Percentiles rank a stretch among this genome's conserved stretches.
Evolutionary conservation across 2,329 filamentous ascomycete species (phyloP).

Genomic region (Sarocladium oryzae): DNA sequence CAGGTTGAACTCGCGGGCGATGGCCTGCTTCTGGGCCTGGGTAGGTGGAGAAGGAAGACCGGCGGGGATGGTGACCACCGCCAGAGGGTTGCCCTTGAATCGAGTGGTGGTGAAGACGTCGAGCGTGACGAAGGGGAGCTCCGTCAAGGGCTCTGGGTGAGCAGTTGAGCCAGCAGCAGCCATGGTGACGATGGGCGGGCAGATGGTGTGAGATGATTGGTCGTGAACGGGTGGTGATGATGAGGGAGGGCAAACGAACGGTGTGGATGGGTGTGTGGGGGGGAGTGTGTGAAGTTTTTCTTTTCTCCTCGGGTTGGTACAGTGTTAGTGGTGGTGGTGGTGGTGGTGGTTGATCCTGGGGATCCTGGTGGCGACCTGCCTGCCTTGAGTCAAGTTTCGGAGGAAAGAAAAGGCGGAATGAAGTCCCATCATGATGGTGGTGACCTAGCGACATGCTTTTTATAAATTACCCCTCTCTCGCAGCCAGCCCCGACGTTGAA

Average conservation of each 20-base stretch:
- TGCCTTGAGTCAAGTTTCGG: slow-evolving; percentile 4
- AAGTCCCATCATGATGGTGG: too few relatives aligned
- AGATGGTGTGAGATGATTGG: slow-evolving; percentile 9
- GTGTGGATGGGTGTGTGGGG: slow-evolving; percentile 1
- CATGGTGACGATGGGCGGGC: too few relatives aligned
- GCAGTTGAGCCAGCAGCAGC: not conserved
- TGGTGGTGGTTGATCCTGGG: too few relatives aligned
- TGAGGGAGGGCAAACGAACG: too few relatives aligned
- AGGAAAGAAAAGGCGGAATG: not conserved
- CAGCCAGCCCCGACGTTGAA: not conserved
- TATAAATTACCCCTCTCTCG: slow-evolving; percentile 7
- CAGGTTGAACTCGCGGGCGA: slow-evolving; percentile 58
- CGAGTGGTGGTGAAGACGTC: slow-evolving; percentile 50
- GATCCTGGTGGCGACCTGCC: too few relatives aligned
- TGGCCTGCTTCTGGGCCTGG: slow-evolving; percentile 48
- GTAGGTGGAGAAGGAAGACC: slow-evolving; percentile 31
- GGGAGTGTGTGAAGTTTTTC: too few relatives aligned
- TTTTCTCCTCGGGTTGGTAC: too few relatives aligned
- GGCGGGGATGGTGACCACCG: slow-evolving; percentile 48
- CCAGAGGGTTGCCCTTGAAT: slow-evolving; percentile 54
- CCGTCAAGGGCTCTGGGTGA: slow-evolving; percentile 19
- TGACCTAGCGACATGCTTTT: too few relatives aligned
- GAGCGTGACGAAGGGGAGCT: slow-evolving; percentile 45
- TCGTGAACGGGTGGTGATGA: not conserved
- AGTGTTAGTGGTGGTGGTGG: too few relatives aligned